Conservation (phyloP, 2,329 filamentous ascomycete genomes). For the Lachnellula subtilissima region DNA sequence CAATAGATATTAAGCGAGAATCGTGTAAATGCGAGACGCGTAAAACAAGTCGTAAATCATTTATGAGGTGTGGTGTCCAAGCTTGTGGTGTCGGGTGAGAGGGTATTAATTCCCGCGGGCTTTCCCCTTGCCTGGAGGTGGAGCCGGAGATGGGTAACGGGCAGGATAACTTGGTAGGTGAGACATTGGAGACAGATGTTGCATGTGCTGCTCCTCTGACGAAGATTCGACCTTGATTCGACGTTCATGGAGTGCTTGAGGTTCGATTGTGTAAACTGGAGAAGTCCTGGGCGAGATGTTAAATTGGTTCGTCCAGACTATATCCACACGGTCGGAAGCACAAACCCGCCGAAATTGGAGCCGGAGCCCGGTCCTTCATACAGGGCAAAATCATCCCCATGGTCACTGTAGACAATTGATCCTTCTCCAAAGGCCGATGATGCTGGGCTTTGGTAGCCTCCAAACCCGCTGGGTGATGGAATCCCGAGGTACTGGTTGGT, state of each 20-base stretch:
- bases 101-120: slow-evolving; percentile 28
- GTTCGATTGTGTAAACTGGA: slow-evolving; percentile 25
- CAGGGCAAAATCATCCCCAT: slow-evolving; percentile 44
- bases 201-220: slow-evolving; percentile 18
- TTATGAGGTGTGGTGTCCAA: slow-evolving; percentile 7
- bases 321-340: slow-evolving; percentile 34
- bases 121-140: slow-evolving; percentile 29
- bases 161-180: slow-evolving; percentile 24
- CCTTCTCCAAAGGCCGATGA: slow-evolving; percentile 58
- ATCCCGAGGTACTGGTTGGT: slow-evolving; percentile 57
- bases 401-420: slow-evolving; percentile 59
- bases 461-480: slow-evolving; percentile 54
- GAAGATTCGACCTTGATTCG: slow-evolving; percentile 24
- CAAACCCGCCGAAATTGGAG: slow-evolving; percentile 34
- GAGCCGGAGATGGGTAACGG: slow-evolving; percentile 22
- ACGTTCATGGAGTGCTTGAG: slow-evolving; percentile 15
- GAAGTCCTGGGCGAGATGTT: slow-evolving; percentile 32
- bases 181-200: slow-evolving; percentile 16
- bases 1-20: slow-evolving; percentile 20
- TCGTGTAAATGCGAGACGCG: slow-evolving; percentile 13
- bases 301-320: slow-evolving; percentile 31
- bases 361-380: slow-evolving; percentile 31
- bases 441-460: slow-evolving; percentile 53
- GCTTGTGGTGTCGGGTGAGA: slow-evolving; percentile 2
- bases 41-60: slow-evolving; percentile 15